Percentiles rank a stretch among this genome's conserved stretches.
Conservation (phyloP, 805 yeast genomes). For the Kluyveromyces starmeri region DNA sequence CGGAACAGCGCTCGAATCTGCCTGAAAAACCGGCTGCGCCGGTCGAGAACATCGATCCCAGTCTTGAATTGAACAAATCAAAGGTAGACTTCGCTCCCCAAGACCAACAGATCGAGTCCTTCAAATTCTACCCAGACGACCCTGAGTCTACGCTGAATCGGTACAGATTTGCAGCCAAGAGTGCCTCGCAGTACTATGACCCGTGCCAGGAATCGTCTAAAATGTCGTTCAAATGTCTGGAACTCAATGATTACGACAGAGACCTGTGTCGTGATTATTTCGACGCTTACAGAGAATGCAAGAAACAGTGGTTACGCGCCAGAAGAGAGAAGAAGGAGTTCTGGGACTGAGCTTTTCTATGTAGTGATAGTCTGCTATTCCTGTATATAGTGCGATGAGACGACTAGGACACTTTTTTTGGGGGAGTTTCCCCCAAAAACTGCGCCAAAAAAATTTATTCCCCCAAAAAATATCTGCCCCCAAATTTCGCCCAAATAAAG, state of each 20-base stretch:
- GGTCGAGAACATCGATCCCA: constrained; percentile 8
- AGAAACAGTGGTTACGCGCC: constrained; percentile 55
- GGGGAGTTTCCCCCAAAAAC: too few relatives aligned
- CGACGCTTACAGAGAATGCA: constrained; percentile 89
- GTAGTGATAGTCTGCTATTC: too few relatives aligned
- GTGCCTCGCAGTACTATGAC: constrained; percentile 77
- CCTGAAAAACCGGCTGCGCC: constrained; percentile 4
- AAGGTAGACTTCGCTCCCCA: constrained; percentile 20
- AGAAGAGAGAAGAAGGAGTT: constrained; percentile 30
- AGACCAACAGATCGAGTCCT: constrained; percentile 13
- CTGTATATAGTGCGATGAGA: too few relatives aligned
- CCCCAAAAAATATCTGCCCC: too few relatives aligned
- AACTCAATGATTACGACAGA: constrained; percentile 63
- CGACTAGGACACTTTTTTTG: too few relatives aligned
- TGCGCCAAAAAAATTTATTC: too few relatives aligned
- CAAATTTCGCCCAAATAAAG: too few relatives aligned
- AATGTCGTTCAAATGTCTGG: constrained; percentile 80
- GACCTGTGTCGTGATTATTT: constrained; percentile 71
- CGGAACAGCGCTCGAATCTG: too few relatives aligned
- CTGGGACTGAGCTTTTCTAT: too few relatives aligned
- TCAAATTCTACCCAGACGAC: constrained; percentile 59
- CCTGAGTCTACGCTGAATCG: constrained; percentile 69
- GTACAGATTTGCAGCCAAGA: constrained; percentile 61
- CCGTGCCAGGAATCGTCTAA: constrained; percentile 87
- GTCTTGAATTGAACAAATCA: constrained; percentile 8